These are phyloP conservation scores for Carex parvula DNA, from an alignment of 176 grass and related monocot genomes.

Conservation along the genomic window DNA sequence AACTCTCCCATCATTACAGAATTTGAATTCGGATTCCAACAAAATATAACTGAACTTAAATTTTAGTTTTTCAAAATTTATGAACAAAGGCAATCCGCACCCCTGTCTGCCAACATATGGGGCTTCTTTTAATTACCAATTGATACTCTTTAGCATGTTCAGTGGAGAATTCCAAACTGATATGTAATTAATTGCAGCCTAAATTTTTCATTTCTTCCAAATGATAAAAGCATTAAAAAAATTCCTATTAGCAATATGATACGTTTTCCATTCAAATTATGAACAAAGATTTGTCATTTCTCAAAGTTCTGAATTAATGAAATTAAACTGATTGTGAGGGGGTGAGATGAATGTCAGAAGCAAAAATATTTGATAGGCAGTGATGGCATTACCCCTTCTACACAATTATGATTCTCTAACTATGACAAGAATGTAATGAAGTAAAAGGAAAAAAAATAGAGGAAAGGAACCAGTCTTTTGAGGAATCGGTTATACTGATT, in stretches of 20 bases:
- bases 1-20: background rate
- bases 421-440: background rate
- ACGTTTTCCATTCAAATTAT: background rate
- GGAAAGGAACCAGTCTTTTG: slow-evolving; percentile 68
- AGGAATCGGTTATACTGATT: slow-evolving; percentile 92
- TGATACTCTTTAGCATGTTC: background rate
- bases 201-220: background rate
- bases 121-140: background rate
- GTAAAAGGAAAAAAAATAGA: slow-evolving; percentile 3
- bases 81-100: background rate
- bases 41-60: background rate
- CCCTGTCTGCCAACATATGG: background rate
- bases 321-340: background rate
- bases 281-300: background rate
- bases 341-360: background rate
- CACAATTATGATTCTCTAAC: background rate
- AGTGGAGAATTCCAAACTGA: background rate
- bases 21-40: background rate
- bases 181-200: background rate
- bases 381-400: background rate
- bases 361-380: background rate
- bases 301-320: background rate
- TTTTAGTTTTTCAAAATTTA: background rate
- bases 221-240: background rate
- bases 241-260: background rate